Evolutionary conservation across 352 stramenopile species (phyloP), one percentile per base, ranked within the genome.

Genomic region (Phytopythium delawarense): DNA sequence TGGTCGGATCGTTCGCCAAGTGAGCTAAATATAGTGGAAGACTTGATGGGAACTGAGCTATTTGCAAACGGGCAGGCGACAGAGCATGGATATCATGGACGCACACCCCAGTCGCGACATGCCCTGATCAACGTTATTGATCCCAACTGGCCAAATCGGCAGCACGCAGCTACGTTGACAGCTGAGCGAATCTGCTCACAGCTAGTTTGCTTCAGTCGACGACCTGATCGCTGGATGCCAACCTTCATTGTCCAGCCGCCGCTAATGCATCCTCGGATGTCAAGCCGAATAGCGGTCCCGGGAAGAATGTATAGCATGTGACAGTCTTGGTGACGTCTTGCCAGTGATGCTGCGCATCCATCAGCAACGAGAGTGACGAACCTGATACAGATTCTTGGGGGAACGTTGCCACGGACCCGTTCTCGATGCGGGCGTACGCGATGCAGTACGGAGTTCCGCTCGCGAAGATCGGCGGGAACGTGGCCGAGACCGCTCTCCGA

Each of bases 401-500:
- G 32, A 59, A 45, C 3, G 8, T n/a, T 9, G 20, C 35, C 5
- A 20, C 6, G 11, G 53, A 59, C 7, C 37, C 53, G 21, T 59
- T 59, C 53, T 25, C 30, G 18, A 59, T 45, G 53, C 53, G 20
- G 21, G 49, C 35, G 32, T 30, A 59, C 20, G 53, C 34, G 4
- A 1, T 16, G 21, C 52, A 59, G 37, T 59, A 59, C 21, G 53
- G 53, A 35, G 53, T 59, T 12, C 53, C 53, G 20, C n/a, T n/a
- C 0, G 37, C 35, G 53, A 34, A 59, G 11, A 59, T 3, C 4
- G 37, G 21, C 7, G 13, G 37, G 4, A 21, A 35, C 9, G 11
- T 18, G 50, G 18, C 16, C 7, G 53, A 15, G 18, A 4, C n/a
- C 0, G 11, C 11, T 13, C 53, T 39, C 2, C 11, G 16, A 7